These are phyloP conservation scores for Cokeromyces recurvatus DNA, from an alignment of 371 early-diverging fungal species.

Conservation along the genomic window DNA sequence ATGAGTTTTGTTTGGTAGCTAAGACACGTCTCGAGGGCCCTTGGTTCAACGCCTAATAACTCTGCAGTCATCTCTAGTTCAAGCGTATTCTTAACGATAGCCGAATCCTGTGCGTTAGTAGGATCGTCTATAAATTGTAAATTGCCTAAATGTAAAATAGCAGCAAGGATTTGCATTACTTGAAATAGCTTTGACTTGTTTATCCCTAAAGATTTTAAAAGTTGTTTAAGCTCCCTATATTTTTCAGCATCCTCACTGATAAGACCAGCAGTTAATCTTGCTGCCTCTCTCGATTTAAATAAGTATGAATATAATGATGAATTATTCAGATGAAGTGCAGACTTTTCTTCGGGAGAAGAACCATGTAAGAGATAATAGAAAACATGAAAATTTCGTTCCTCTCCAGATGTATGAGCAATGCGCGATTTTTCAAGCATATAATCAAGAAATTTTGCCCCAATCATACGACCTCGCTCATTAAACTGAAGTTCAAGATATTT, in stretches of 20 bases:
- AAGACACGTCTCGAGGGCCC: constrained; percentile 50
- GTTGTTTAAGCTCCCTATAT: constrained; percentile 62
- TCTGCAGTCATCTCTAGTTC: constrained; percentile 66
- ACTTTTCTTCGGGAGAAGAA: constrained; percentile 24
- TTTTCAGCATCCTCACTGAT: constrained; percentile 41
- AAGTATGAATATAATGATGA: constrained; percentile 10
- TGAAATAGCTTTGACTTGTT: constrained; percentile 64
- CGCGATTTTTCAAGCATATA: constrained; percentile 86
- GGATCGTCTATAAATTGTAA: constrained; percentile 53
- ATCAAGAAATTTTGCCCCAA: constrained; percentile 81
- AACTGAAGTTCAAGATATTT: constrained; percentile 91
- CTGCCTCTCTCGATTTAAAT: constrained; percentile 20
- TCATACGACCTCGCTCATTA: constrained; percentile 76
- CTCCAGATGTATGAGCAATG: constrained; percentile 42
- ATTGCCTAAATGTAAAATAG: constrained; percentile 75
- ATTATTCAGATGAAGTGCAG: constrained; percentile 12
- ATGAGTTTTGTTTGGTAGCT: constrained; percentile 26
- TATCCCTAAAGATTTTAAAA: constrained; percentile 79
- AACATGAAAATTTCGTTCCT: constrained; percentile 88
- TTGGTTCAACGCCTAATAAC: constrained; percentile 67
- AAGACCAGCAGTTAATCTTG: constrained; percentile 12
- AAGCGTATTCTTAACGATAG: constrained; percentile 50
- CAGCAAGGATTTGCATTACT: constrained; percentile 60
- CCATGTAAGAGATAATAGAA: constrained; percentile 79
- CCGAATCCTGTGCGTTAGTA: constrained; percentile 42